These are phyloP conservation scores for Phytophthora kernoviae DNA, from an alignment of 352 stramenopile genomes.

Conservation along the genomic window DNA sequence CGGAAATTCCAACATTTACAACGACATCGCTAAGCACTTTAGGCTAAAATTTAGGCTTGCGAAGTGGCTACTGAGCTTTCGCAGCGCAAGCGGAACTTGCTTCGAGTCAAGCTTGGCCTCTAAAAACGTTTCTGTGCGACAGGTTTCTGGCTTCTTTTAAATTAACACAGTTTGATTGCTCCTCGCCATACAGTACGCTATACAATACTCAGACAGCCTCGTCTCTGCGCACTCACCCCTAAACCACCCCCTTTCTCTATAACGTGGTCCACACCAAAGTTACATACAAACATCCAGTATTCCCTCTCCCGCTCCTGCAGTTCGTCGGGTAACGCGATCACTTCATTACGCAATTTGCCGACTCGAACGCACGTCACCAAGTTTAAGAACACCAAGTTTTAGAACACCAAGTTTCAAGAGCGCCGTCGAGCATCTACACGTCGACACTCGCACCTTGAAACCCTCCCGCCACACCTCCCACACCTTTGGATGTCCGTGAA, in stretches of 20 bases:
- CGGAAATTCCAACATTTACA: too few relatives aligned
- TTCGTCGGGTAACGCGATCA: conserved; percentile 74
- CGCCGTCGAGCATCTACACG: conserved; percentile 14
- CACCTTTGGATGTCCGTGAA: conserved; percentile 79
- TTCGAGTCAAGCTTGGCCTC: too few relatives aligned
- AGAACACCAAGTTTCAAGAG: conserved; percentile 14
- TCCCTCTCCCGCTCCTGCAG: conserved; percentile 4
- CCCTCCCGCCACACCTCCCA: conserved; percentile 1
- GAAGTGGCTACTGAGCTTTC: too few relatives aligned
- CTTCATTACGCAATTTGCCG: conserved; percentile 65
- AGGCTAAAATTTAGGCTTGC: too few relatives aligned
- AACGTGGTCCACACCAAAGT: conserved; percentile 9
- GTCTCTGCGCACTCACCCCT: neutral
- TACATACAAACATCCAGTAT: conserved; percentile 24
- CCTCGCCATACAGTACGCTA: neutral
- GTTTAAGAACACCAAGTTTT: conserved; percentile 2
- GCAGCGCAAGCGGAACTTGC: too few relatives aligned
- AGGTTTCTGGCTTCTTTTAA: too few relatives aligned
- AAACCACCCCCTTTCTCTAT: neutral
- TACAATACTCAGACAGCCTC: neutral
- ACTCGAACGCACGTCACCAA: conserved; percentile 29
- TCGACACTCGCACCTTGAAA: neutral
- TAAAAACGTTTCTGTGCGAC: too few relatives aligned
- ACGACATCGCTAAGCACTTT: too few relatives aligned
- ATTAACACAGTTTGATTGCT: neutral